These are phyloP conservation scores for Ballota nigra DNA, from an alignment of 257 asterid genomes.

Conservation along the genomic window DNA sequence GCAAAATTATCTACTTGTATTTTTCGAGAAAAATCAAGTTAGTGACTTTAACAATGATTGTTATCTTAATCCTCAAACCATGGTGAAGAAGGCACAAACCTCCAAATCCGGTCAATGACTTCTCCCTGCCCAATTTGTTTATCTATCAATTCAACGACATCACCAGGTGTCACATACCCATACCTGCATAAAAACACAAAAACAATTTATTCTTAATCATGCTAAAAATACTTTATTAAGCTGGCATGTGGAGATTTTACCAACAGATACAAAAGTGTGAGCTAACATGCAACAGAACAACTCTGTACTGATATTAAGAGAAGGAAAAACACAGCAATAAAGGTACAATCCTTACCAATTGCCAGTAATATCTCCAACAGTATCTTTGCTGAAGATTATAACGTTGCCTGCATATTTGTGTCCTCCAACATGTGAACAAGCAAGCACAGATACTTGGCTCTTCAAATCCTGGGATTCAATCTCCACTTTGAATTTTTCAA, in stretches of 20 bases:
- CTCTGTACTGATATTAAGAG: not conserved
- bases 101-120: conserved; percentile 80
- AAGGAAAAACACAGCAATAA: conserved; percentile 12
- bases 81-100: conserved; percentile 45
- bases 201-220: conserved; percentile 1
- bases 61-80: not conserved
- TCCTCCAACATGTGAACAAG: conserved; percentile 96
- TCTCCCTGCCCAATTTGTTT: conserved; percentile 79
- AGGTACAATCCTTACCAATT: conserved; percentile 64
- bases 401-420: conserved; percentile 97
- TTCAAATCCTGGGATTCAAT: conserved; percentile 56
- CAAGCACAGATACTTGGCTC: conserved; percentile 59
- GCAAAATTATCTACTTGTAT: not conserved
- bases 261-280: not conserved
- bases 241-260: not conserved
- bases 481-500: conserved; percentile 72
- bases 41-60: conserved; percentile 15
- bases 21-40: conserved; percentile 8
- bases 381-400: conserved; percentile 64
- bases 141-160: conserved; percentile 79
- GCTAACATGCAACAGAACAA: not conserved
- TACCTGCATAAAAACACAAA: conserved; percentile 60
- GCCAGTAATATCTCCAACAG: conserved; percentile 70
- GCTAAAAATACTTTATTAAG: conserved; percentile 14
- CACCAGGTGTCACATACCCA: conserved; percentile 92